These are phyloP conservation scores for Thraustotheca clavata DNA, from an alignment of 352 stramenopile genomes.

Conservation along the genomic window DNA sequence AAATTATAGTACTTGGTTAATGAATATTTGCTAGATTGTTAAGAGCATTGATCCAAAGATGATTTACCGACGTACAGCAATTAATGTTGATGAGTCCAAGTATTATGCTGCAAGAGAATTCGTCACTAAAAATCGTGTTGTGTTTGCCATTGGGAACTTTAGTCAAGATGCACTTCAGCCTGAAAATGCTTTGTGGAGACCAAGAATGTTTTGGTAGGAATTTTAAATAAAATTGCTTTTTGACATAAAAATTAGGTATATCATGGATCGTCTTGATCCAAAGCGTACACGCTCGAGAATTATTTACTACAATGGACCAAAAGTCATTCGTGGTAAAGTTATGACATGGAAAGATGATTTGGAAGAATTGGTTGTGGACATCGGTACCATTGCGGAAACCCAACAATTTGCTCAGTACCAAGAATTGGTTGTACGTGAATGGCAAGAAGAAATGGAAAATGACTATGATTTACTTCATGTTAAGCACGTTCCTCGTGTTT, in stretches of 20 bases:
- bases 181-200: neutral
- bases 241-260: neutral
- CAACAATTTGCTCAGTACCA: neutral
- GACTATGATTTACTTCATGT: neutral
- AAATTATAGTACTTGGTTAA: neutral
- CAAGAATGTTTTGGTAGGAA: neutral
- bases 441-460: neutral
- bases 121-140: neutral
- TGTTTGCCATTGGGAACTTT: neutral
- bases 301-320: neutral
- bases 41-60: neutral
- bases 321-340: neutral
- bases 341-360: neutral
- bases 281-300: neutral
- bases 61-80: neutral
- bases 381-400: neutral
- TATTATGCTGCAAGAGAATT: neutral
- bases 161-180: neutral
- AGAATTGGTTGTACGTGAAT: neutral
- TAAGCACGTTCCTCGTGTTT: neutral
- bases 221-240: neutral
- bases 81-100: neutral
- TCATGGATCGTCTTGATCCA: neutral
- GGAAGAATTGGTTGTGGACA: neutral
- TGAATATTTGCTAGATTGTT: neutral